Percentiles rank a stretch among this genome's conserved stretches.
Conservation (phyloP, 805 yeast genomes). For the Diddensiella caesifluorescens region DNA sequence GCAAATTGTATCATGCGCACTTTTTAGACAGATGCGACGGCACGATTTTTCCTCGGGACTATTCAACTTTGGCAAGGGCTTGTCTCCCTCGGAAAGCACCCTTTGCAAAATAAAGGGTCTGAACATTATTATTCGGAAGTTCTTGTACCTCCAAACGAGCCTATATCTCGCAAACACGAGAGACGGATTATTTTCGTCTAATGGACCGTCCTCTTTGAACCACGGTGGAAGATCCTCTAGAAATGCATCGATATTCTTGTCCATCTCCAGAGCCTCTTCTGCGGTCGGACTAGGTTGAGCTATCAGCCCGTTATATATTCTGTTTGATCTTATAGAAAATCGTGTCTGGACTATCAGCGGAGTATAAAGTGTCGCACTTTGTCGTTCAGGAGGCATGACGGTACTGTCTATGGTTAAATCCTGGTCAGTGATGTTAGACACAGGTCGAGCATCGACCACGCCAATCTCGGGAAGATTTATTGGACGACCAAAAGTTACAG, state of each 20-base stretch:
- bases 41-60: constrained; percentile 42
- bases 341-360: constrained; percentile 53
- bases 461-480: constrained; percentile 45
- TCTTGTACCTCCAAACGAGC: constrained; percentile 54
- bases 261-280: constrained; percentile 46
- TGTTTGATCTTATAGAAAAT: constrained; percentile 44
- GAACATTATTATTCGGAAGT: constrained; percentile 49
- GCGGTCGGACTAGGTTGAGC: constrained; percentile 46
- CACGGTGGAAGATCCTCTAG: constrained; percentile 42
- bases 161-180: constrained; percentile 48
- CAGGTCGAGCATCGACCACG: constrained; percentile 45
- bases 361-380: constrained; percentile 50
- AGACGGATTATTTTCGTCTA: constrained; percentile 38
- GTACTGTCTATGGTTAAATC: constrained; percentile 29
- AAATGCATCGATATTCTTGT: constrained; percentile 40
- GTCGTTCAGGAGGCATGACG: constrained; percentile 24
- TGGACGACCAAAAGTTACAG: constrained; percentile 63
- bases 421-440: constrained; percentile 47
- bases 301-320: constrained; percentile 44
- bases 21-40: constrained; percentile 44
- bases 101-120: constrained; percentile 55
- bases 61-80: constrained; percentile 10
- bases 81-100: constrained; percentile 31
- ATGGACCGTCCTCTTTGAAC: constrained; percentile 37
- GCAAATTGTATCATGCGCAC: constrained; percentile 48